Base-by-base conservation (phyloP, 23 red algal species). In the Cyanidioschyzon merolae region DNA sequence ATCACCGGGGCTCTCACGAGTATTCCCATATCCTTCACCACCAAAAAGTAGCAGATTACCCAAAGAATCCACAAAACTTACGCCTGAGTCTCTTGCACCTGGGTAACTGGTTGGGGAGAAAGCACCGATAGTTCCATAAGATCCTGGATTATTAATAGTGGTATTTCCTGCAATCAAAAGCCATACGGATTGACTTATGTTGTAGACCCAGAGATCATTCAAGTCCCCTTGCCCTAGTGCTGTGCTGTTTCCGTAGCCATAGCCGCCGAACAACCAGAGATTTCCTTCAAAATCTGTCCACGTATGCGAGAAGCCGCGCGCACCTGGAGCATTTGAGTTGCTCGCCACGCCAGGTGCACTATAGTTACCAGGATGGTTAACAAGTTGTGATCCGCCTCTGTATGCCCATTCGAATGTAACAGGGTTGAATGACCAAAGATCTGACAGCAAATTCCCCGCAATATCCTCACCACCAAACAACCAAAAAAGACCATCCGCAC, bases 131-230 rank as follows among this genome's bases (percentile, higher is more conserved):
- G 63, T 71, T 7, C 63, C 63, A 27, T 71, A 71, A 3, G 30
- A 7, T 71, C 63, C 63, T 17, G 63, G n/a, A 25, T 25, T 35
- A 32, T 71, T 71, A 27, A 32, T 15, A 27, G 63, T 71, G 7
- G 63, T 32, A 35, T 71, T 71, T 25, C 63, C 63, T 32, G 63
- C 63, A 3, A 71, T 32, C 12, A 25, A 71, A 32, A 71, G 2
- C 63, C 63, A 71, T 7, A 21, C 45, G 45, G 45, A 54, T 54
- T 15, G 21, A 54, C 45, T 54, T 27, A 27, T 71, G 63, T 71
- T 35, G 63, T 32, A 71, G 32, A 71, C n/a, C 63, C 63, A 71
- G 2, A 25, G 30, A 32, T 71, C 63, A 71, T 71, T 71, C n/a
- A 71, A 27, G 63, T 71, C 12, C 2, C 63, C 63, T n/a, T n/a